phyloP scores from a whole-genome alignment of 164 flowering plant genomes.

The Chimonanthus salicifolius region DNA sequence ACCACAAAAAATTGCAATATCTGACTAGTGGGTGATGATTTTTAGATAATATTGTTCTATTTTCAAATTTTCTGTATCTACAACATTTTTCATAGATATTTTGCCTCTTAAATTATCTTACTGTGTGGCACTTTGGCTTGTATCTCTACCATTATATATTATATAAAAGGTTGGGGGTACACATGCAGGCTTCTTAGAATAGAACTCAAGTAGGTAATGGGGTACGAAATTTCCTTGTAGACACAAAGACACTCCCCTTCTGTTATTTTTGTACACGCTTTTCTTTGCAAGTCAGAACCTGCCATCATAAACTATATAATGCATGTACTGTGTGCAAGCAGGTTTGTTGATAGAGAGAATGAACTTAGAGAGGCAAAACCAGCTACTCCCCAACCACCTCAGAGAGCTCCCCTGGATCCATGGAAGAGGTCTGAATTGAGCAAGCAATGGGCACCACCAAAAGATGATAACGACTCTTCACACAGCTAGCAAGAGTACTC shows the following conservation, averaged over 20 bases:
- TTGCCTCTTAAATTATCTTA: no score
- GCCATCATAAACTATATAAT: not conserved
- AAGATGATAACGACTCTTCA: conserved; percentile 27
- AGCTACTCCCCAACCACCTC: conserved; percentile 76
- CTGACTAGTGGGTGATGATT: no score
- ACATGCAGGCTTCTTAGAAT: not conserved
- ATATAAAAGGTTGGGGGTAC: not conserved
- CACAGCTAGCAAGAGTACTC: not conserved
- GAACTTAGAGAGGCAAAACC: conserved; percentile 92
- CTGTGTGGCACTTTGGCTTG: no score
- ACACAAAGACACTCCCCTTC: not conserved
- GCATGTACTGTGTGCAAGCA: conserved; percentile 16
- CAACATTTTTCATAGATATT: no score
- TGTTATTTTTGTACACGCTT: not conserved
- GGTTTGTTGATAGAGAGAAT: conserved; percentile 92
- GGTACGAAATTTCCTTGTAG: not conserved
- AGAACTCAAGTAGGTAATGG: not conserved
- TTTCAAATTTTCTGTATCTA: no score
- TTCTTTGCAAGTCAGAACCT: not conserved
- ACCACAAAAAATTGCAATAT: no score
- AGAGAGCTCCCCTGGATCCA: conserved; percentile 69
- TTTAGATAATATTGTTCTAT: no score
- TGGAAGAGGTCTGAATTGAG: conserved; percentile 74
- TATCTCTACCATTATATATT: no score
- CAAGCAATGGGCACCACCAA: conserved; percentile 72